Conservation (phyloP, 495 filamentous ascomycete genomes). For the Aspergillus campestris region DNA sequence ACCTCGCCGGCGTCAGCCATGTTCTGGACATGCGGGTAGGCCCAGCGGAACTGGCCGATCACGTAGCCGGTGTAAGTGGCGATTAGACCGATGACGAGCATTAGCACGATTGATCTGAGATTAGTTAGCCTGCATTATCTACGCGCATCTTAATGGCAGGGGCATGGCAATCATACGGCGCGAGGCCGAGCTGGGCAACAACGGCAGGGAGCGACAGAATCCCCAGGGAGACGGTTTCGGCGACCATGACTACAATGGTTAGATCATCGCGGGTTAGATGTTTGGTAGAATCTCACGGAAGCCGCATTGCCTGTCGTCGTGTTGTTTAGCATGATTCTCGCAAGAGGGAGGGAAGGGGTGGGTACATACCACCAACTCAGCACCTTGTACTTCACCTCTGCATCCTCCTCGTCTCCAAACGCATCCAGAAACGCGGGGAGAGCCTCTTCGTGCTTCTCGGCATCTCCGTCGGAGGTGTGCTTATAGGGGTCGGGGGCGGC, state of each 20-base stretch:
- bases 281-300: slow-evolving; percentile 9
- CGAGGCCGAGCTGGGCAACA: slow-evolving; percentile 56
- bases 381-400: slow-evolving; percentile 37
- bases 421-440: slow-evolving; percentile 15
- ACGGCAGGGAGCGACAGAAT: slow-evolving; percentile 54
- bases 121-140: not conserved
- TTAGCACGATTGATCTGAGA: slow-evolving; percentile 43
- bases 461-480: not conserved
- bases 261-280: not conserved
- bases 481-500: slow-evolving; percentile 4
- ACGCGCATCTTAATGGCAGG: not conserved
- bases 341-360: not conserved
- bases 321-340: too few species aligned
- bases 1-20: slow-evolving; percentile 66
- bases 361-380: slow-evolving; percentile 35
- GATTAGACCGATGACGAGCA: slow-evolving; percentile 56
- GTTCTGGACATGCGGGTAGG: slow-evolving; percentile 56
- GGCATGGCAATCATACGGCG: slow-evolving; percentile 20
- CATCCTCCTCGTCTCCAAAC: slow-evolving; percentile 35
- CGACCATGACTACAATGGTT: slow-evolving; percentile 46
- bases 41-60: slow-evolving; percentile 51
- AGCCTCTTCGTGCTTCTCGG: slow-evolving; percentile 4
- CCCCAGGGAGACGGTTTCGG: slow-evolving; percentile 64
- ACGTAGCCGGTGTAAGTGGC: slow-evolving; percentile 72
- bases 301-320: slow-evolving; percentile 23